Conservation (phyloP, 768 basidiomycete genomes). For the Boletus huronensis region DNA sequence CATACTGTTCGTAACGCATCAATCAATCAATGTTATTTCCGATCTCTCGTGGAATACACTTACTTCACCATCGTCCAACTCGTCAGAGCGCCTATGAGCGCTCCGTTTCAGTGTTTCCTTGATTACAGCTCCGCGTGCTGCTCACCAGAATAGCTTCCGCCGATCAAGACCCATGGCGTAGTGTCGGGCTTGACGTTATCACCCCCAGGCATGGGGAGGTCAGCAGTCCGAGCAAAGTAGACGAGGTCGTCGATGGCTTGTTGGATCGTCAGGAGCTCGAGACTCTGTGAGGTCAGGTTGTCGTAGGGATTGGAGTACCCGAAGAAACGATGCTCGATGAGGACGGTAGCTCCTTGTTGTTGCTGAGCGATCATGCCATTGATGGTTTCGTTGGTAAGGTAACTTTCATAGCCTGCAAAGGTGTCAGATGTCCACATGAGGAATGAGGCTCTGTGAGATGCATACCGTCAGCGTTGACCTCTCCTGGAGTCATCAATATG, state of each 20-base stretch:
- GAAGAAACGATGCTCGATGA: conserved; percentile 73
- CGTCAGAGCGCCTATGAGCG: conserved; percentile 38
- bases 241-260: conserved; percentile 73
- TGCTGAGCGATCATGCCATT: conserved; percentile 64
- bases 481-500: conserved; percentile 53
- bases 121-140: not conserved
- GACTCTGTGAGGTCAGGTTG: conserved; percentile 55
- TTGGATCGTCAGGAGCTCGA: conserved; percentile 61
- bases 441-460: not conserved
- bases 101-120: not conserved
- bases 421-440: not conserved
- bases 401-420: conserved; percentile 36
- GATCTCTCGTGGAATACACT: conserved; percentile 12
- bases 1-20: conserved; percentile 26
- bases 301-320: conserved; percentile 69
- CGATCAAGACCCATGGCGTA: conserved; percentile 41
- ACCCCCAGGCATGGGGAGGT: conserved; percentile 65
- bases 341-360: conserved; percentile 57
- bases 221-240: conserved; percentile 64
- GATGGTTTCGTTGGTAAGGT: conserved; percentile 62
- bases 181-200: conserved; percentile 53
- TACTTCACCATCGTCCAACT: conserved; percentile 71
- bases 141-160: conserved; percentile 41
- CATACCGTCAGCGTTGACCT: conserved; percentile 48
- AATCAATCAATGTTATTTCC: not conserved